A percentile compares a stretch with the other conserved stretches of the same genome.
These are phyloP conservation scores for Piper longum DNA, from an alignment of 164 flowering plant species.

Conservation along the genomic window DNA sequence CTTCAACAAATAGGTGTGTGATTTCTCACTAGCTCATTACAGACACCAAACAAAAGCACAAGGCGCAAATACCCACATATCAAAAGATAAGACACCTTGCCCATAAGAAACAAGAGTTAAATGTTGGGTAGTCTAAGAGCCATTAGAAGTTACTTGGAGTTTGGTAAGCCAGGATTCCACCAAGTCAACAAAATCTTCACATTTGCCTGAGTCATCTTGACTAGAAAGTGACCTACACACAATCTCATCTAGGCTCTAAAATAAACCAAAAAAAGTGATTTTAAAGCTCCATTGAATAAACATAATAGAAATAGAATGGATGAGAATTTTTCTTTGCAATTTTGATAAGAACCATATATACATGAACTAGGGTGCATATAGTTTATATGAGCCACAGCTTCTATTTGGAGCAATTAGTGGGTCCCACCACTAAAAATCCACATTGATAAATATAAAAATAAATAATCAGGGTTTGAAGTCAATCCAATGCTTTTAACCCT, in stretches of 20 bases:
- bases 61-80: neutral
- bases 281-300: too few species aligned
- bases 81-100: neutral
- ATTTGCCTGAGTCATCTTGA: constrained; percentile 48
- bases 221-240: constrained; percentile 57
- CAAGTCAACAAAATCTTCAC: constrained; percentile 82
- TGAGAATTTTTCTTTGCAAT: too few species aligned
- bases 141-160: constrained; percentile 47
- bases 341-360: too few species aligned
- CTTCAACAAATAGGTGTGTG: neutral
- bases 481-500: too few species aligned
- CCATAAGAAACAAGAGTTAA: neutral
- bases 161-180: constrained; percentile 77
- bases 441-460: too few species aligned
- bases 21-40: neutral
- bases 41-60: neutral
- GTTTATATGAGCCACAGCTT: too few species aligned
- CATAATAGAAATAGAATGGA: too few species aligned
- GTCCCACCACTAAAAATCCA: too few species aligned
- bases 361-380: too few species aligned
- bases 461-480: too few species aligned
- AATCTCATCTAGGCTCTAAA: constrained; percentile 92
- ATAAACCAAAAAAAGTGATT: neutral
- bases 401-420: too few species aligned
- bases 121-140: neutral